These are phyloP conservation scores for Coemansia sp. DNA, from an alignment of 192 early-diverging fungal species.

Conservation along the genomic window DNA sequence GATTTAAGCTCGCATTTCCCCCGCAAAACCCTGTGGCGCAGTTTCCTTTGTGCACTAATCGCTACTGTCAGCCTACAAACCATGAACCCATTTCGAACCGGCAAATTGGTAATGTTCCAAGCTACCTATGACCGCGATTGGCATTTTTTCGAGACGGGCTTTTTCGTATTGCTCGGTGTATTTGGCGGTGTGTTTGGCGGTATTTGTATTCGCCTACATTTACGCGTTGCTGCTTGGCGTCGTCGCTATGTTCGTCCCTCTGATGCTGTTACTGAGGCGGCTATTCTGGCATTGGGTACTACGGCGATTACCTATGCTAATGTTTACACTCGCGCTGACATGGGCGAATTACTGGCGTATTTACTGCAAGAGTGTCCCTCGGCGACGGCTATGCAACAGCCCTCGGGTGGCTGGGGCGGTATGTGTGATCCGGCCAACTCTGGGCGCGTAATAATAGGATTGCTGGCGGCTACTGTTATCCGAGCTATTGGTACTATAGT, in stretches of 20 bases:
- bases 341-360: constrained; percentile 80
- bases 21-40: constrained; percentile 93
- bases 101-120: constrained; percentile 97
- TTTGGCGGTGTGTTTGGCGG: constrained; percentile 88
- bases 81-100: constrained; percentile 94
- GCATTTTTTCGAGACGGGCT: constrained; percentile 90
- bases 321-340: constrained; percentile 80
- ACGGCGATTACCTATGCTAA: constrained; percentile 72
- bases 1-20: constrained; percentile 97
- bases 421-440: constrained; percentile 58
- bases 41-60: constrained; percentile 97
- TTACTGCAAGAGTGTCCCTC: constrained; percentile 74
- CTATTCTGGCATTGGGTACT: constrained; percentile 65
- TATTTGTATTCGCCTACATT: constrained; percentile 72
- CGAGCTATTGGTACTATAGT: constrained; percentile 59
- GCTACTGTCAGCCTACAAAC: constrained; percentile 89
- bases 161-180: constrained; percentile 77
- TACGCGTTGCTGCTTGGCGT: constrained; percentile 70
- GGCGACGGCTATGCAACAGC: neutral
- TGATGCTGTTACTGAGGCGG: constrained; percentile 70
- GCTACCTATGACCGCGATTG: constrained; percentile 90
- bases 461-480: constrained; percentile 62
- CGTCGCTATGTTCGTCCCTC: constrained; percentile 65
- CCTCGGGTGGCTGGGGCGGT: constrained; percentile 57
- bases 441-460: constrained; percentile 47